Conservation (phyloP, 495 filamentous ascomycete genomes). For the Aspergillus incahuasiensis region DNA sequence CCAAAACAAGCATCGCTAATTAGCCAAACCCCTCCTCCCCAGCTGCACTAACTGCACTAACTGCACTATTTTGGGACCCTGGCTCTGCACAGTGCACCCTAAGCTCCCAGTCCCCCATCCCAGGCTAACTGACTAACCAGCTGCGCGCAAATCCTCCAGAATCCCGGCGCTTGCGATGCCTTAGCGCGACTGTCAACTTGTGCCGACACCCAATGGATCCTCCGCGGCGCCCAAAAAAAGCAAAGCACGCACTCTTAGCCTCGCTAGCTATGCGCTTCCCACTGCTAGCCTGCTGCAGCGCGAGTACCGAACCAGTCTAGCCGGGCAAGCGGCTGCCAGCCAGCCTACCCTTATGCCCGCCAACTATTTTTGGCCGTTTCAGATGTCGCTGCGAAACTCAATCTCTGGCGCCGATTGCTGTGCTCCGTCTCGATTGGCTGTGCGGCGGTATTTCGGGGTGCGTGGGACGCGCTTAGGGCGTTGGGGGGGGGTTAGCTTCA, state of each 20-base stretch:
- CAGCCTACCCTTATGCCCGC: too few relatives aligned
- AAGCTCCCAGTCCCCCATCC: neutral
- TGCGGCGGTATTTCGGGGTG: neutral
- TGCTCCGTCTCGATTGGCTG: neutral
- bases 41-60: neutral
- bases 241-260: too few relatives aligned
- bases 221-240: neutral
- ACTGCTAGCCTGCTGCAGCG: neutral
- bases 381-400: slow-evolving; percentile 4
- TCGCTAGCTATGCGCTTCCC: too few relatives aligned
- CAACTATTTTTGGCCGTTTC: slow-evolving; percentile 11
- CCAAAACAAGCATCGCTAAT: neutral
- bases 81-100: neutral
- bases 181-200: slow-evolving; percentile 5
- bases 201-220: slow-evolving; percentile 12
- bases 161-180: neutral
- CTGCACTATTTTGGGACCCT: neutral
- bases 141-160: neutral
- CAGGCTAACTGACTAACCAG: neutral
- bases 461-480: neutral
- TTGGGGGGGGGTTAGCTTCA: neutral
- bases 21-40: neutral
- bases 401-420: slow-evolving; percentile 14
- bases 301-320: too few relatives aligned
- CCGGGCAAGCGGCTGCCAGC: too few relatives aligned